Base-by-base conservation (phyloP, 1,284 basidiomycete genomes). In the Cryptococcus sp. region DNA sequence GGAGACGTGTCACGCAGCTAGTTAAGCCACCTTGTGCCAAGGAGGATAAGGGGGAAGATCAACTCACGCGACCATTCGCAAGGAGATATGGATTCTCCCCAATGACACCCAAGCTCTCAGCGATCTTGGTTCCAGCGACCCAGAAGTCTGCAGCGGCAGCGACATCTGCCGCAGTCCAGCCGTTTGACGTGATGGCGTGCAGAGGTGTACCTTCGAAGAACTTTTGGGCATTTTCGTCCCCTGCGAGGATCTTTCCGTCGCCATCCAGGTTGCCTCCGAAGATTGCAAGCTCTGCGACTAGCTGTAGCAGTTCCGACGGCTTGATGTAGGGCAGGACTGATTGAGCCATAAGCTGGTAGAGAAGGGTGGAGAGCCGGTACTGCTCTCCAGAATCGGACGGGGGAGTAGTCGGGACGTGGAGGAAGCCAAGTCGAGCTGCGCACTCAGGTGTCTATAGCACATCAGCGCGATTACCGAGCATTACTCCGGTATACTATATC, bases 1-100 rank as follows among this genome's bases (percentile, higher is more conserved):
- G 22, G 27, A 20, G 25, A 44, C 5, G 8, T 15, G 31, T 20
- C 27, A 35, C 10, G 15, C n/a, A 2, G 31, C 13, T 35, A 5
- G 31, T 35, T 35, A 2, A 35, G 31, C 31, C 5, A 10, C 10
- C 31, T 35, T 35, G 31, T 35, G 31, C 31, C 31, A 35, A 8
- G 13, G 31, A 3, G 7, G 11, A 44, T 52, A 3, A 17, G n/a
- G 19, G 3, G 1, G 3, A 27, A 17, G 7, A 17, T n/a, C 0
- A 35, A 58, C 79, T 71, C 71, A 93, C 91, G 38, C 93, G 82
- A 41, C 93, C 93, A 67, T 95, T 95, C 51, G 90, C 80, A 41
- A 93, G 66, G 20, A 96, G 58, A 1, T 83, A 88, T 17, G 82
- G 81, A 56, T 86, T 77, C 0, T 87, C 86, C 1, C 84, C 82